Evolutionary conservation across 306 rosid species (phyloP).

Genomic region (Gastrolobium villosum): DNA sequence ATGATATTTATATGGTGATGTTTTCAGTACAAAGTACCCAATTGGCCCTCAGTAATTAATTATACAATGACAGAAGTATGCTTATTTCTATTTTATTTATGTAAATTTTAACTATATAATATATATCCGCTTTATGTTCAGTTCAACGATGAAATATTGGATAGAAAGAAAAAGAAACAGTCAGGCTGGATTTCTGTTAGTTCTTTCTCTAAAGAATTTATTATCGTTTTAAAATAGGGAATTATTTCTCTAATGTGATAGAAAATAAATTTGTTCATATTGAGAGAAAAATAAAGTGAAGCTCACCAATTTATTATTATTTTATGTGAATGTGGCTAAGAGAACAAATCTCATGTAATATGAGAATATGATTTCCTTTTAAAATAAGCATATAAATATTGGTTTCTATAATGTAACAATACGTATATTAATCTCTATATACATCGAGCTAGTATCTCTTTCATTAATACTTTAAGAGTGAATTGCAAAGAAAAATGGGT

Average conservation of each 20-base stretch:
- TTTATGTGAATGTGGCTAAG: too few species aligned
- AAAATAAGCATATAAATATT: not conserved
- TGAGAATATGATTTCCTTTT: too few species aligned
- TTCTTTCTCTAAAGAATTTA: not conserved
- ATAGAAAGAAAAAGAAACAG: slow-evolving; percentile 1
- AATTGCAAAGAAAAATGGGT: slow-evolving; percentile 1
- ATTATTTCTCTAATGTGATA: too few species aligned
- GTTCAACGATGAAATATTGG: not conserved
- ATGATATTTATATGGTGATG: not conserved
- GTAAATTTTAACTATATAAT: not conserved
- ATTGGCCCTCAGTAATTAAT: slow-evolving; percentile 40
- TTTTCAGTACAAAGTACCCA: slow-evolving; percentile 36
- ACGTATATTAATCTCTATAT: not conserved
- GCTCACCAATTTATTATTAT: too few species aligned
- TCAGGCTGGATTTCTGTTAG: not conserved
- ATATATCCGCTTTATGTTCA: not conserved
- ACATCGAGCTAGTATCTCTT: not conserved
- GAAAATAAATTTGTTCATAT: too few species aligned
- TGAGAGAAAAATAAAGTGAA: too few species aligned
- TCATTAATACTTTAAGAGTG: not conserved
- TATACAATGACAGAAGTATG: slow-evolving; percentile 35
- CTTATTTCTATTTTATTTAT: slow-evolving; percentile 1
- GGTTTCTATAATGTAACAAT: not conserved
- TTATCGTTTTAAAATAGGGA: slow-evolving; percentile 3
- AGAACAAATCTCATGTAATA: too few species aligned